These are phyloP conservation scores for Selaginella moellendorffii DNA, from an alignment of 75 land plant genomes.

Conservation along the genomic window DNA sequence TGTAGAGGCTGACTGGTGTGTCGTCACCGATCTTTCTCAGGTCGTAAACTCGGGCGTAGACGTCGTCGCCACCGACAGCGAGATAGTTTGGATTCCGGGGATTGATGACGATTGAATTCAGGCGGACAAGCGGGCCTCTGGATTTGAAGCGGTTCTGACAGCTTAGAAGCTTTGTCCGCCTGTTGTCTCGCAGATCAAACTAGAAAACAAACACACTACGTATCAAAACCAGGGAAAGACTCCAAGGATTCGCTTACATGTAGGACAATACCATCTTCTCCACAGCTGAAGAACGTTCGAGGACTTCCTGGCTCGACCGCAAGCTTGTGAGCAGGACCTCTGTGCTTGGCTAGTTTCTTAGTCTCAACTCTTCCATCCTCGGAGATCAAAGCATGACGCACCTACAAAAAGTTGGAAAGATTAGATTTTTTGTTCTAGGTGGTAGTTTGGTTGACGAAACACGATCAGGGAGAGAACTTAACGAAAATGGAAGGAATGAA, in stretches of 20 bases:
- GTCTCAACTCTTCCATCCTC: neutral
- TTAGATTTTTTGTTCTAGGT: too few species aligned
- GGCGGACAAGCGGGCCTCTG: conserved; percentile 2
- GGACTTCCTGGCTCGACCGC: conserved; percentile 5
- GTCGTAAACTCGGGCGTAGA: conserved; percentile 81
- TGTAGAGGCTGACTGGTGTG: conserved; percentile 47
- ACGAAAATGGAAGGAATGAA: neutral
- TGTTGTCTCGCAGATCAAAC: conserved; percentile 70
- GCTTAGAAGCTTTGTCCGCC: conserved; percentile 46
- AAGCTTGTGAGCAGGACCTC: conserved; percentile 9
- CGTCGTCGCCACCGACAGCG: conserved; percentile 81
- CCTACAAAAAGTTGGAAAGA: neutral
- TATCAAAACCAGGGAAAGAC: too few species aligned
- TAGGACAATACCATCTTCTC: conserved; percentile 2
- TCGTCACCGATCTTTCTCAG: conserved; percentile 48
- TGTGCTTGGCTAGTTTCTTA: neutral
- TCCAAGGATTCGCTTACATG: conserved; percentile 7
- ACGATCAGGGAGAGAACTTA: neutral
- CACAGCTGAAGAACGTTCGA: conserved; percentile 8
- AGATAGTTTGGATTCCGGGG: conserved; percentile 67
- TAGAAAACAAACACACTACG: too few species aligned
- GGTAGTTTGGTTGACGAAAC: too few species aligned
- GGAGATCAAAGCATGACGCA: neutral
- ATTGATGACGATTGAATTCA: conserved; percentile 78
- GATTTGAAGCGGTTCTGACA: conserved; percentile 29